A percentile compares a stretch with the other conserved stretches of the same genome.
Conservation (phyloP, 2,329 filamentous ascomycete genomes). For the Ophiostoma himal-ulmi region DNA sequence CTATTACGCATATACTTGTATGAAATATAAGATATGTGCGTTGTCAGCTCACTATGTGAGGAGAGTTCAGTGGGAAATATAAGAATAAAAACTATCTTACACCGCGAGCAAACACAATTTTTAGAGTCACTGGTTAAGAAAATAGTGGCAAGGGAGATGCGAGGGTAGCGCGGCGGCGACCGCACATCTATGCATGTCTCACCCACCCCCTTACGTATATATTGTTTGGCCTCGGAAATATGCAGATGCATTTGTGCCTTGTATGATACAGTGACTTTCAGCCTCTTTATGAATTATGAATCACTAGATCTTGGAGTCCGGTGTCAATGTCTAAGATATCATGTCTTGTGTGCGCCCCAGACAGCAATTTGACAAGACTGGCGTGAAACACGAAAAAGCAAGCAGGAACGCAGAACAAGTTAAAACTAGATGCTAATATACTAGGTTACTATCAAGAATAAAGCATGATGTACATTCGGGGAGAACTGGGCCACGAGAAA, state of each 20-base stretch:
- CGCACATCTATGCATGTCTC: slow-evolving; percentile 7
- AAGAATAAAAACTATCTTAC: neutral
- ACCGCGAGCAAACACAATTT: neutral
- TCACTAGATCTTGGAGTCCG: neutral
- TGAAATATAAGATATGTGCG: neutral
- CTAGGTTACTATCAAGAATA: neutral
- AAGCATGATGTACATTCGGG: neutral
- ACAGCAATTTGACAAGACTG: slow-evolving; percentile 2
- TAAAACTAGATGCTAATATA: neutral
- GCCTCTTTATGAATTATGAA: too few relatives aligned
- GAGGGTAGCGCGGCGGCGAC: neutral
- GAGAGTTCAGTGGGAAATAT: neutral
- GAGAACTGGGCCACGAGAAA: slow-evolving; percentile 3
- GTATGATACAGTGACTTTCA: neutral
- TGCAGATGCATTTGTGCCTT: neutral
- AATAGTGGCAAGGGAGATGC: slow-evolving; percentile 1
- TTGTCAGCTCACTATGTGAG: neutral
- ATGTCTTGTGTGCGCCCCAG: slow-evolving; percentile 2
- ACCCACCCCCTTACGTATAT: neutral
- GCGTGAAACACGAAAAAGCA: slow-evolving; percentile 13
- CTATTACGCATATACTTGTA: neutral
- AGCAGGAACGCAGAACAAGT: neutral
- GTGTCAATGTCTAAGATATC: slow-evolving; percentile 1
- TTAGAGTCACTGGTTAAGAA: neutral
- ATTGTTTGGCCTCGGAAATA: neutral